A percentile compares a stretch with the other conserved stretches of the same genome.
Conservation (phyloP, 1,139 yeast species). For the Arxiozyma slooffiae region DNA sequence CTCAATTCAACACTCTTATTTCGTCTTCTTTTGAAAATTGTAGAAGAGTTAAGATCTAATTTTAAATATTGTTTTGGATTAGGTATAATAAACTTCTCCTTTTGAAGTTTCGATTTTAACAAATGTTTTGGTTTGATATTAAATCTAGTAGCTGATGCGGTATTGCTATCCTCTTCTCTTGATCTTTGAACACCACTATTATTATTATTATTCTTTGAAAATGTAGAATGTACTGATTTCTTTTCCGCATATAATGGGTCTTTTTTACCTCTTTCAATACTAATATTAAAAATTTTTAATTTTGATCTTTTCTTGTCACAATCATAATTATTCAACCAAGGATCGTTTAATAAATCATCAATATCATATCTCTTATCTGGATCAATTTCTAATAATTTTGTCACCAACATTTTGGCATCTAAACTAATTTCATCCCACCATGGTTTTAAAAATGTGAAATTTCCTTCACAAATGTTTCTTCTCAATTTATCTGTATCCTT, state of each 20-base stretch:
- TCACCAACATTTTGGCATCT: slow-evolving; percentile 66
- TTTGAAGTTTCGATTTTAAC: background rate
- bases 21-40: slow-evolving; percentile 3
- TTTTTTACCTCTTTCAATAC: slow-evolving; percentile 2
- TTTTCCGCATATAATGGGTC: background rate
- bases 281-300: background rate
- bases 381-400: slow-evolving; percentile 64
- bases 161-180: slow-evolving; percentile 1
- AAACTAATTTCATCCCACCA: slow-evolving; percentile 88
- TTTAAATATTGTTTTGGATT: background rate
- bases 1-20: background rate
- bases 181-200: slow-evolving; percentile 4
- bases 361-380: slow-evolving; percentile 65
- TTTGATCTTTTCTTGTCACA: slow-evolving; percentile 4
- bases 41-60: slow-evolving; percentile 1
- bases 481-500: slow-evolving; percentile 71
- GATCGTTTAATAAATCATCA: slow-evolving; percentile 64
- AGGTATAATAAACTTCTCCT: background rate
- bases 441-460: slow-evolving; percentile 47
- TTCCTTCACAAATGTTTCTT: slow-evolving; percentile 74
- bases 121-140: background rate
- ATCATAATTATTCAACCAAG: slow-evolving; percentile 43
- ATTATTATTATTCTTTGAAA: slow-evolving; percentile 2
- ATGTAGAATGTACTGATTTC: background rate
- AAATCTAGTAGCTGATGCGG: slow-evolving; percentile 1